Evolutionary conservation across 352 stramenopile species (phyloP), one percentile per base, ranked within the genome.

Genomic region (Pythium rishiriense): DNA sequence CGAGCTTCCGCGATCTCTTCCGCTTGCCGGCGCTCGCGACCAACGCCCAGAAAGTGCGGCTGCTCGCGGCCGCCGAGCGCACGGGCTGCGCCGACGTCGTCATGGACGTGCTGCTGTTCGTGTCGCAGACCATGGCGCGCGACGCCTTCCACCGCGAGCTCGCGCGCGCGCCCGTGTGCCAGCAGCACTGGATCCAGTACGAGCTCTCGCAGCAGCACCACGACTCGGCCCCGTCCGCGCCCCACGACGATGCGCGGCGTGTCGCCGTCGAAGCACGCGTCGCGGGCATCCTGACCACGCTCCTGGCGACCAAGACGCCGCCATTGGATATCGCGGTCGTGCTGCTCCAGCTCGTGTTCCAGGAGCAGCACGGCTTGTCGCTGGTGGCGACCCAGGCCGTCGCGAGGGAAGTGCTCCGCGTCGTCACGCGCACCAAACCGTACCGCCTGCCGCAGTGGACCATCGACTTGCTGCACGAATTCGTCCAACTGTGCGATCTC

Each of bases 161-260:
- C 25, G 68, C 68, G 10, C 47, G 39, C 0, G 55, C 78, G 17
- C 73, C 79, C 0, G 29, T 82, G 24, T 69, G 78, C 6, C 50
- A 87, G 25, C 76, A 76, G 29, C 85, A 90, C 55, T 93, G 85
- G 85, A 72, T 88, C 10, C 69, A 88, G 62, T 89, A 93, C 62
- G 78, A 91, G 61, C 59, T 66, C 41, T 51, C 49, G 15, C 33
- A 61, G 59, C 48, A 52, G 49, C 48, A 46, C 17, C 28, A 22
- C 9, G 24, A 50, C 26, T 33, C 28, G 2, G 3, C 28, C n/a
- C 9, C 26, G n/a, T 15, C 5, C 24, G 4, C 22, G 12, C n/a
- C n/a, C n/a, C n/a, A n/a, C n/a, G 58, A 31, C 17, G 58, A 58
- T 17, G 58, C 58, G 25, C 33, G 25, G 4, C 48, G 58, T n/a